Evolutionary conservation across 2,329 filamentous ascomycete species (phyloP).

Genomic region (Microdochium trichocladiopsis): DNA sequence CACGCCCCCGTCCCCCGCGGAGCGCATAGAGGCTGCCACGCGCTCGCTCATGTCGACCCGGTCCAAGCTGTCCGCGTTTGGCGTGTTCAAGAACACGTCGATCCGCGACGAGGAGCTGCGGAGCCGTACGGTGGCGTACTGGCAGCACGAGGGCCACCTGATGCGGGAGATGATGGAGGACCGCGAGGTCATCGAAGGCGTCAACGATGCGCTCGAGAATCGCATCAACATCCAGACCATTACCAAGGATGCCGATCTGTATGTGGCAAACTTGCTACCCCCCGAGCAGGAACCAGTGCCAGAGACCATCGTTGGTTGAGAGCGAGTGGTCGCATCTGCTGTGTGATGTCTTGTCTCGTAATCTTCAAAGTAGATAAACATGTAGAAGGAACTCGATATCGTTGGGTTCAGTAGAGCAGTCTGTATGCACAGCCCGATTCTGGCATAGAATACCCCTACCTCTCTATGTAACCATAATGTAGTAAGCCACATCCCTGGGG

Average conservation of each 20-base stretch:
- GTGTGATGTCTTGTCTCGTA: no score
- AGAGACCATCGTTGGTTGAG: neutral
- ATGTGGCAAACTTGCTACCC: slow-evolving; percentile 39
- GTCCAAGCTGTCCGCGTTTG: slow-evolving; percentile 64
- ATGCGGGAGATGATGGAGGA: slow-evolving; percentile 76
- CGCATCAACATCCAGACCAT: slow-evolving; percentile 58
- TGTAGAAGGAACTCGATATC: no score
- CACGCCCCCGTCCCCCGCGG: slow-evolving; percentile 50
- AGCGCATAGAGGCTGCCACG: slow-evolving; percentile 57
- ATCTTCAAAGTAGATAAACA: no score
- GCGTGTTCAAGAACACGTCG: slow-evolving; percentile 73
- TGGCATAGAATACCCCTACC: no score
- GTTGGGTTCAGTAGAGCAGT: no score
- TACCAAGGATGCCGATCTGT: slow-evolving; percentile 55
- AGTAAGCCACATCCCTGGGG: no score
- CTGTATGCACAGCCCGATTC: no score
- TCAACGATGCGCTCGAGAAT: slow-evolving; percentile 59
- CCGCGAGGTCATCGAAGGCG: slow-evolving; percentile 63
- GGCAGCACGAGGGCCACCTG: slow-evolving; percentile 67
- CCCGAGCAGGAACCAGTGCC: neutral
- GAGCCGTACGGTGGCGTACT: slow-evolving; percentile 62
- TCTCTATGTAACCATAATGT: no score
- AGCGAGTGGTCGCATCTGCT: neutral
- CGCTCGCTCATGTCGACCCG: slow-evolving; percentile 51
- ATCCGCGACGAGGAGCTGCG: slow-evolving; percentile 67